A percentile compares a stretch with the other conserved stretches of the same genome.
phyloP scores from a whole-genome alignment of 306 rosid species.

The Glycine tomentella region DNA sequence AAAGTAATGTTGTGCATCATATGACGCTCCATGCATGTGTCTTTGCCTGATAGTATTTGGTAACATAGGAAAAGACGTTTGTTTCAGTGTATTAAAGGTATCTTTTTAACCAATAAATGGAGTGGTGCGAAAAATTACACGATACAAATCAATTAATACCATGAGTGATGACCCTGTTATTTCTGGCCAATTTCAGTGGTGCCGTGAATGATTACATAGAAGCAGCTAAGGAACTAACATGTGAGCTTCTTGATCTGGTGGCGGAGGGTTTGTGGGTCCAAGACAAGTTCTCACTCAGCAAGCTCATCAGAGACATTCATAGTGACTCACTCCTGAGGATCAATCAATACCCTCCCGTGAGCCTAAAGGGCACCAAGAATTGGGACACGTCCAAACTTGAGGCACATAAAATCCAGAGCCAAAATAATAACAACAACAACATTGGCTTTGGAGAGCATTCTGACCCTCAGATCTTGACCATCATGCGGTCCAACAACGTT shows the following conservation, averaged over 20 bases:
- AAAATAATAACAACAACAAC: constrained; percentile 1
- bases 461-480: constrained; percentile 96
- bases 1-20: not conserved
- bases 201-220: constrained; percentile 69
- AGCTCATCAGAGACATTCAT: constrained; percentile 68
- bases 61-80: not conserved
- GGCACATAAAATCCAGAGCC: constrained; percentile 2
- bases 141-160: not conserved
- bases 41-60: constrained; percentile 27
- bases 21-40: constrained; percentile 52
- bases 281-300: constrained; percentile 67
- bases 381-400: constrained; percentile 46
- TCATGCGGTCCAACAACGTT: constrained; percentile 82
- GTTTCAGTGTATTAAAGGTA: constrained; percentile 4
- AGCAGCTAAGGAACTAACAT: constrained; percentile 64
- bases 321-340: constrained; percentile 84
- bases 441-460: constrained; percentile 98
- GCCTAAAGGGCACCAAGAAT: constrained; percentile 39
- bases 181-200: constrained; percentile 51
- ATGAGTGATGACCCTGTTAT: not conserved
- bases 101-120: not conserved
- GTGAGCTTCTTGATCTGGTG: constrained; percentile 85
- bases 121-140: not conserved
- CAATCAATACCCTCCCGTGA: constrained; percentile 80
- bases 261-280: constrained; percentile 81